phyloP scores from a whole-genome alignment of 352 stramenopile species.

The Pythium aristosporum region DNA sequence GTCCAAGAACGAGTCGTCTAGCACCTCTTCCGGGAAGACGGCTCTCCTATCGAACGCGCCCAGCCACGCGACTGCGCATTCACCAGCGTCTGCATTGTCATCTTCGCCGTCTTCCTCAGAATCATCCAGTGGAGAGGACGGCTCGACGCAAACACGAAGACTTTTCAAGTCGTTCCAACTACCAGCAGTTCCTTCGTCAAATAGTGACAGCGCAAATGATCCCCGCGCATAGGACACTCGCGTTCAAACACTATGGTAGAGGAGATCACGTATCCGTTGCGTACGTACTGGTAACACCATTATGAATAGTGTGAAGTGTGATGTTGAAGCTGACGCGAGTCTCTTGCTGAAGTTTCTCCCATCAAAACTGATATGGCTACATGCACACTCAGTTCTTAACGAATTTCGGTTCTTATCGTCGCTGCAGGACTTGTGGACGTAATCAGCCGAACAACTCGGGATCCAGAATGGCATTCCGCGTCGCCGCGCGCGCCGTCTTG shows the following conservation, averaged over 20 bases:
- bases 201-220: background rate
- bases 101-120: conserved; percentile 16
- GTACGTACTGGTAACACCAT: conserved; percentile 3
- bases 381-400: background rate
- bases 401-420: background rate
- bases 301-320: conserved; percentile 7
- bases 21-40: background rate
- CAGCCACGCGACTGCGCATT: background rate
- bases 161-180: conserved; percentile 26
- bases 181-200: background rate
- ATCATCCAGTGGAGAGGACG: conserved; percentile 10
- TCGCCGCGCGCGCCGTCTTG: conserved; percentile 8
- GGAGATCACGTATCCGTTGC: background rate
- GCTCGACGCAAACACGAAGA: conserved; percentile 15
- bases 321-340: background rate
- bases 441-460: background rate
- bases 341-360: background rate
- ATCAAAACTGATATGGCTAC: conserved; percentile 1
- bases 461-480: conserved; percentile 2
- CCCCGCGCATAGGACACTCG: conserved; percentile 1
- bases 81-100: background rate
- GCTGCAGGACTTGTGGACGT: background rate
- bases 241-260: background rate
- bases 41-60: background rate
- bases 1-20: background rate